Conservation (phyloP, 2,329 filamentous ascomycete genomes). For the Sporothrix brasiliensis region DNA sequence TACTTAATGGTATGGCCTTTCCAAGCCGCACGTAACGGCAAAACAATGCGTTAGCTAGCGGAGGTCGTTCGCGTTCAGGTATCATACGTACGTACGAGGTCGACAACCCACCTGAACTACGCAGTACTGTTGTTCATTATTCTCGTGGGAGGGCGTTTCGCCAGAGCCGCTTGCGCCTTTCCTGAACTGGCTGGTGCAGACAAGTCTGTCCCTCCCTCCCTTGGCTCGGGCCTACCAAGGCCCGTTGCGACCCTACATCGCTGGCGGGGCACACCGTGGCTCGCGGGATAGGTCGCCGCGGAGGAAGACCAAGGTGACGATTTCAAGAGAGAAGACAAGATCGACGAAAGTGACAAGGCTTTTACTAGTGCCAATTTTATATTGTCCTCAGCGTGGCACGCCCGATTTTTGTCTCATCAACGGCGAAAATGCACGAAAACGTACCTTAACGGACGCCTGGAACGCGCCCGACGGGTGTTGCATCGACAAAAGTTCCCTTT, state of each 20-base stretch:
- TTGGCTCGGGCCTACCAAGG: conserved; percentile 25
- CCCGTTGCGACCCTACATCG: conserved; percentile 25
- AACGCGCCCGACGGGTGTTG: conserved; percentile 4
- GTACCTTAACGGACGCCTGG: not conserved
- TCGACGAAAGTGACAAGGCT: not conserved
- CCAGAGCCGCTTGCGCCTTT: conserved; percentile 11
- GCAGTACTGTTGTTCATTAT: not conserved
- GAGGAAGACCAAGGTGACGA: not conserved
- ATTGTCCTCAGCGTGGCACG: not conserved
- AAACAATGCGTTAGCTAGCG: not conserved
- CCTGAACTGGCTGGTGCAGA: not conserved
- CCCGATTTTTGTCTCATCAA: not conserved
- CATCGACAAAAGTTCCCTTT: not conserved
- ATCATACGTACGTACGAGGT: not conserved
- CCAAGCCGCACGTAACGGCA: not conserved
- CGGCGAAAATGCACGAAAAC: not conserved
- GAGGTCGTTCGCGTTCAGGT: not conserved
- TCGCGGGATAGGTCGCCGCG: not conserved
- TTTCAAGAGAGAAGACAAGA: not conserved
- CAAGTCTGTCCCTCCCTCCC: not conserved
- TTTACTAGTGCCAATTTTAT: not conserved
- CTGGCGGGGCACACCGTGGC: not conserved
- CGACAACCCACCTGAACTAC: not conserved
- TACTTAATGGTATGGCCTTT: not conserved
- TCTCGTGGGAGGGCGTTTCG: not conserved